Evolutionary conservation across 129 eudicot species (phyloP), one percentile per base, ranked within the genome.

Genomic region (Arctium minus): DNA sequence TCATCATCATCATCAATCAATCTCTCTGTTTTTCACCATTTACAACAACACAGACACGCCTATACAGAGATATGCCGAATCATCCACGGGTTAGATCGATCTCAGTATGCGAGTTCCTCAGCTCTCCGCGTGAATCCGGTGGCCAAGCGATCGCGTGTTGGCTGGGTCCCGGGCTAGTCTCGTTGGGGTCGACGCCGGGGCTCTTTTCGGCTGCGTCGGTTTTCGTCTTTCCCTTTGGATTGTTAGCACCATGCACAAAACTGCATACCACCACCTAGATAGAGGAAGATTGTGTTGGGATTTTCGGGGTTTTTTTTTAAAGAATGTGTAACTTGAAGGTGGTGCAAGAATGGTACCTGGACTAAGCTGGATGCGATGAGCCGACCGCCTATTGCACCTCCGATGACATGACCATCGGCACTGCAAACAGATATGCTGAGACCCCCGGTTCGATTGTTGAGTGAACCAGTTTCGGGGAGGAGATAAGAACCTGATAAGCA

Each of bases 401-500:
- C 97, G 27, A 96, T 75, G 33, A 96, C 91, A n/a, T 86, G 94
- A 68, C 97, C 97, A 82, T 96, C 97, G 9, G 89, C 89, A 79
- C 97, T 89, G 77, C 97, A 86, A 64, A 95, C 86, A 2, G 97
- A 95, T 39, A 95, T 89, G 79, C 97, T 95, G 46, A 95, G 74
- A 73, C 99, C 97, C 30, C 97, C 97, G 22, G 97, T 92, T 38
- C 97, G 90, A 46, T 92, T 76, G 75, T 86, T 89, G 13, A 90
- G 85, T 30, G 96, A 88, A 38, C 94, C 97, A n/a, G 78, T 84
- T 69, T 93, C 99, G 53, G 93, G 81, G 67, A 95, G 84, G 90
- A 95, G 84, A 86, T 90, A 91, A 60, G 99, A 95, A 53, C 99
- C 99, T 5, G 99, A 92, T 80, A 95, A 81, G 83, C 93, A 92